phyloP scores from a whole-genome alignment of 805 yeast species.

The Saturnispora zaruensis region DNA sequence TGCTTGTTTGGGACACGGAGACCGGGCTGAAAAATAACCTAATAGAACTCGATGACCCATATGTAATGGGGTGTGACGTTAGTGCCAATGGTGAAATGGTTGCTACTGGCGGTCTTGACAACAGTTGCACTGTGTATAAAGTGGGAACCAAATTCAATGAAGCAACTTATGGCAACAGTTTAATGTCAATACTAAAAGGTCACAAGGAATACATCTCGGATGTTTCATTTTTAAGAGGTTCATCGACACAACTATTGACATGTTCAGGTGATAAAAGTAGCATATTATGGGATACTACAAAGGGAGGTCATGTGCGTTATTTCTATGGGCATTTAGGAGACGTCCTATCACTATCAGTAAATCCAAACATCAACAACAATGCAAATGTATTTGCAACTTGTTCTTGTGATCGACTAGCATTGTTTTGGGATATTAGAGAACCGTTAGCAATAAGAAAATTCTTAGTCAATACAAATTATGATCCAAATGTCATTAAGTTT shows the following conservation, averaged over 20 bases:
- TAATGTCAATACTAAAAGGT: constrained; percentile 57
- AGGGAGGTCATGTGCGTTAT: constrained; percentile 44
- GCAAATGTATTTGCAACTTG: constrained; percentile 45
- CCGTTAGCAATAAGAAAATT: constrained; percentile 32
- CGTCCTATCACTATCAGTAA: constrained; percentile 42
- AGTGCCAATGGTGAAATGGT: constrained; percentile 58
- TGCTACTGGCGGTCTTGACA: constrained; percentile 80
- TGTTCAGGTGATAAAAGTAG: constrained; percentile 80
- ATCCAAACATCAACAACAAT: constrained; percentile 15
- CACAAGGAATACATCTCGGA: constrained; percentile 79
- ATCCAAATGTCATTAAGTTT: constrained; percentile 52
- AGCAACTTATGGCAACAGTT: constrained; percentile 13
- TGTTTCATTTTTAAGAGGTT: constrained; percentile 51
- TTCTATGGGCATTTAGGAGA: constrained; percentile 68
- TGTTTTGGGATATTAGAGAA: constrained; percentile 58
- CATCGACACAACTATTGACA: constrained; percentile 46
- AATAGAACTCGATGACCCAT: constrained; percentile 62
- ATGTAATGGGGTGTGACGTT: constrained; percentile 70
- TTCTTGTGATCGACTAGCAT: constrained; percentile 59
- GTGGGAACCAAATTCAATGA: constrained; percentile 18
- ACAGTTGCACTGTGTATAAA: constrained; percentile 64
- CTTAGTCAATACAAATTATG: constrained; percentile 45
- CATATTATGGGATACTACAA: constrained; percentile 68
- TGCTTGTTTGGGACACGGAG: constrained; percentile 74
- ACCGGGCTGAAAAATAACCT: constrained; percentile 66